Conservation (phyloP, 2,329 filamentous ascomycete genomes). For the Coniochaeta sp. region DNA sequence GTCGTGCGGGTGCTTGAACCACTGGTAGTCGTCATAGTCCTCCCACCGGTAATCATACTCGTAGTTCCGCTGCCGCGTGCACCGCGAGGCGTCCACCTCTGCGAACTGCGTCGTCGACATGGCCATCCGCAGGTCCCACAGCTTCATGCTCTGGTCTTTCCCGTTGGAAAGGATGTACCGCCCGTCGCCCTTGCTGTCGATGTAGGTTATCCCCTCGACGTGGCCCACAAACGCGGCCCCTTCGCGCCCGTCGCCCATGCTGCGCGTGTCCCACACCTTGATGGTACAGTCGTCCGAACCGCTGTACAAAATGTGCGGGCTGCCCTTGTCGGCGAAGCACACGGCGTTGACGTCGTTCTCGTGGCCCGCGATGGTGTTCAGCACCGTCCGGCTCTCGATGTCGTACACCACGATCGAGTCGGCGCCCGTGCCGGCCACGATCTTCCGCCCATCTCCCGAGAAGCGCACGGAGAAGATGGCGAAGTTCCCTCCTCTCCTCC, state of each 20-base stretch:
- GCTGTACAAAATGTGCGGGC: slow-evolving; percentile 91
- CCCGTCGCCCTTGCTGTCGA: slow-evolving; percentile 64
- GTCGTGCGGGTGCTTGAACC: slow-evolving; percentile 71
- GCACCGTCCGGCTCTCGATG: slow-evolving; percentile 69
- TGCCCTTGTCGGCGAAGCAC: slow-evolving; percentile 83
- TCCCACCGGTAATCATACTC: slow-evolving; percentile 75
- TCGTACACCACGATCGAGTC: slow-evolving; percentile 84
- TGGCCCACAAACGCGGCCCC: slow-evolving; percentile 62
- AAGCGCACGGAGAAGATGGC: slow-evolving; percentile 88
- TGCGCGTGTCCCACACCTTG: slow-evolving; percentile 93
- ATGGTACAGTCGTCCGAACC: slow-evolving; percentile 91
- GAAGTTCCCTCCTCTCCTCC: slow-evolving; percentile 32
- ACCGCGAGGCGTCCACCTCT: slow-evolving; percentile 45
- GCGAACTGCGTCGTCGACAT: slow-evolving; percentile 63
- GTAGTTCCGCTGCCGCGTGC: slow-evolving; percentile 51
- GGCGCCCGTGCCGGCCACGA: slow-evolving; percentile 81
- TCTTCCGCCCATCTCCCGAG: slow-evolving; percentile 81
- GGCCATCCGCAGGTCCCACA: slow-evolving; percentile 92
- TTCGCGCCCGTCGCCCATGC: slow-evolving; percentile 75
- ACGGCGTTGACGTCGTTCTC: slow-evolving; percentile 91
- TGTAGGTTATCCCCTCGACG: slow-evolving; percentile 59
- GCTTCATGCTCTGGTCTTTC: slow-evolving; percentile 95
- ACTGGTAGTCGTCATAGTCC: slow-evolving; percentile 57
- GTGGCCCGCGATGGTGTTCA: slow-evolving; percentile 73
- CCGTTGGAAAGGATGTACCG: slow-evolving; percentile 86